Conservation (phyloP, 768 basidiomycete genomes). For the Nidularia pulvinata region DNA sequence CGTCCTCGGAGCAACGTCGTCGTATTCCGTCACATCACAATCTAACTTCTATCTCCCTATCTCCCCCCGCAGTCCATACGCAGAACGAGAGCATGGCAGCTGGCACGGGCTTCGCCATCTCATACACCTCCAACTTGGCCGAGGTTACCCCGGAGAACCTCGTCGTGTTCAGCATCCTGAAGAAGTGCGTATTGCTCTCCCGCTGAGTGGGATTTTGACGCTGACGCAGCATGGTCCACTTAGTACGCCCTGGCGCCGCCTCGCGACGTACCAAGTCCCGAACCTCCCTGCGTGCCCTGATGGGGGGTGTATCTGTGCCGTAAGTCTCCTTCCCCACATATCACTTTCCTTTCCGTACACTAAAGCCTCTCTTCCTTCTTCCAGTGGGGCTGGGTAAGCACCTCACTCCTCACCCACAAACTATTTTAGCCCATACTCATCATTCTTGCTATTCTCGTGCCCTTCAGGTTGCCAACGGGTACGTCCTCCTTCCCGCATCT, state of each 20-base stretch:
- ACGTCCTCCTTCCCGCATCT: neutral
- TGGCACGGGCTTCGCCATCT: constrained; percentile 35
- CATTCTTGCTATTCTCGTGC: neutral
- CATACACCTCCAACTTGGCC: constrained; percentile 29
- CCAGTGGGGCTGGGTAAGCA: constrained; percentile 29
- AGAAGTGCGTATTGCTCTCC: constrained; percentile 20
- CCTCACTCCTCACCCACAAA: neutral
- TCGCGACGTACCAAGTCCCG: constrained; percentile 31
- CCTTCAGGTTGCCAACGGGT: neutral
- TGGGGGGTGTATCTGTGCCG: constrained; percentile 33
- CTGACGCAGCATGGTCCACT: neutral
- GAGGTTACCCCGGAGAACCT: constrained; percentile 30
- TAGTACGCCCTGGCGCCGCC: constrained; percentile 34
- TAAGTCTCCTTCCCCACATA: constrained; percentile 9
- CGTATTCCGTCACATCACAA: neutral
- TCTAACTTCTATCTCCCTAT: neutral
- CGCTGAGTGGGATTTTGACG: neutral
- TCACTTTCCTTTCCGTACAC: neutral
- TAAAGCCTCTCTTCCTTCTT: neutral
- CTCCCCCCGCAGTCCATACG: constrained; percentile 6
- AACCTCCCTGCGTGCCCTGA: constrained; percentile 31
- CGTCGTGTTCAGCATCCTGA: constrained; percentile 28
- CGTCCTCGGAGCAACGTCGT: neutral
- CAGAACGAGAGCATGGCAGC: constrained; percentile 36
- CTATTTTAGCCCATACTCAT: too few species aligned